A percentile compares a stretch with the other conserved stretches of the same genome.
Conservation (phyloP, 148 eudicot species). For the Limonium bicolor region DNA sequence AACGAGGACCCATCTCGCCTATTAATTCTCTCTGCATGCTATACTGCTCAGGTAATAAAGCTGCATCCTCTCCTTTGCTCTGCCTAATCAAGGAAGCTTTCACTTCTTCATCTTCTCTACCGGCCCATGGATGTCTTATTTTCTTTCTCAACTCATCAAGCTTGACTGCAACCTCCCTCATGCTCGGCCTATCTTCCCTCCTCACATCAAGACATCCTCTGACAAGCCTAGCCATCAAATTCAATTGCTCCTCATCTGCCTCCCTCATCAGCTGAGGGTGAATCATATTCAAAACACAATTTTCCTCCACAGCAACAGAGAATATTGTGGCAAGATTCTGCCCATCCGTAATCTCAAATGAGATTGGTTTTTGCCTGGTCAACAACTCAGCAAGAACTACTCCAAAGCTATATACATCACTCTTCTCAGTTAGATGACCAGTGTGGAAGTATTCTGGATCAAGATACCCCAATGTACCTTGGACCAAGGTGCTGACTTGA, state of each 20-base stretch:
- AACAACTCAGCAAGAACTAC: conserved; percentile 25
- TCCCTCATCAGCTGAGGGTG: conserved; percentile 15
- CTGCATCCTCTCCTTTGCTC: too few species aligned
- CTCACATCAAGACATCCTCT: conserved; percentile 13
- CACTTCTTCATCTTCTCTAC: too few species aligned
- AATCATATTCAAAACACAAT: conserved; percentile 9
- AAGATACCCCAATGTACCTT: conserved; percentile 28
- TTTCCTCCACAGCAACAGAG: conserved; percentile 9
- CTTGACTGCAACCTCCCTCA: conserved; percentile 25
- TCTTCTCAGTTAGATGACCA: conserved; percentile 23
- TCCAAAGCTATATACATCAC: conserved; percentile 29
- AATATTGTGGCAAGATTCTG: conserved; percentile 19
- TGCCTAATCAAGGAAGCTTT: too few species aligned
- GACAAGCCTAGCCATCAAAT: conserved; percentile 15
- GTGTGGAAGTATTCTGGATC: conserved; percentile 28
- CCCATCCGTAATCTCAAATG: conserved; percentile 11
- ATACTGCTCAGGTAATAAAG: too few species aligned
- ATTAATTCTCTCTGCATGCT: too few species aligned
- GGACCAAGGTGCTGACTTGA: conserved; percentile 19
- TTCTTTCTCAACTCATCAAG: too few species aligned
- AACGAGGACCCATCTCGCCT: too few species aligned
- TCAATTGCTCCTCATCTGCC: conserved; percentile 12
- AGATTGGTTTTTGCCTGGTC: conserved; percentile 19
- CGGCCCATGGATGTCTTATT: too few species aligned
- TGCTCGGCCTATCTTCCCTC: conserved; percentile 20